Evolutionary conservation across 352 stramenopile genomes (phyloP).

Genomic region (Globisporangium yorkense): DNA sequence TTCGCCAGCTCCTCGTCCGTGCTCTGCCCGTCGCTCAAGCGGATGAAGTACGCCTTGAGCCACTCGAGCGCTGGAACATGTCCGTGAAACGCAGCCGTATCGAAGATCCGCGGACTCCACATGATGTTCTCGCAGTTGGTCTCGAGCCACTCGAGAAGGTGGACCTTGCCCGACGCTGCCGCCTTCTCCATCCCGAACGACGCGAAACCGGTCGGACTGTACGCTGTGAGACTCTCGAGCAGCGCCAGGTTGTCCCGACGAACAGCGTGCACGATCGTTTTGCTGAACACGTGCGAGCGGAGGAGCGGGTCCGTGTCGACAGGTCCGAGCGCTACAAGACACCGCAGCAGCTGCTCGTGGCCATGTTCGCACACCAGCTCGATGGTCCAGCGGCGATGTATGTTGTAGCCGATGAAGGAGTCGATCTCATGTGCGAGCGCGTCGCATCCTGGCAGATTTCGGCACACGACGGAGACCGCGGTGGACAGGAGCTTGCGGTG

Average conservation of each 20-base stretch:
- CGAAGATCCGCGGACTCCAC: neutral
- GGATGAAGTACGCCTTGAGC: neutral
- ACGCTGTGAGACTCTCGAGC: neutral
- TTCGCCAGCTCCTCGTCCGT: neutral
- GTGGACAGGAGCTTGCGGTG: too few species aligned
- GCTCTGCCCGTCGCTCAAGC: neutral
- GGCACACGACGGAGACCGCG: too few species aligned
- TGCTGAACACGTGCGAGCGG: slow-evolving; percentile 3
- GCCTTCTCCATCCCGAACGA: slow-evolving; percentile 1
- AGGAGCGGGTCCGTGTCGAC: neutral
- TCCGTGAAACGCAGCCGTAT: neutral
- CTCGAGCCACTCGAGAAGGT: slow-evolving; percentile 1
- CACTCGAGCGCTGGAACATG: neutral
- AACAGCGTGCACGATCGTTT: slow-evolving; percentile 1
- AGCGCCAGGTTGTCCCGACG: neutral
- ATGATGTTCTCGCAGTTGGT: neutral
- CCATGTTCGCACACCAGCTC: neutral
- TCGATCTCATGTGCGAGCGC: too few species aligned
- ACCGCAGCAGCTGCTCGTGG: neutral
- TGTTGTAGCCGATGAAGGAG: too few species aligned
- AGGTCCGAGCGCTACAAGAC: neutral
- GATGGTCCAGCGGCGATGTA: neutral
- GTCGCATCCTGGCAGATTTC: too few species aligned
- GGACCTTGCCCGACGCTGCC: neutral
- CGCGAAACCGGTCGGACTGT: neutral